phyloP scores from a whole-genome alignment of 2,329 filamentous ascomycete species.

The Sporothrix brasiliensis region DNA sequence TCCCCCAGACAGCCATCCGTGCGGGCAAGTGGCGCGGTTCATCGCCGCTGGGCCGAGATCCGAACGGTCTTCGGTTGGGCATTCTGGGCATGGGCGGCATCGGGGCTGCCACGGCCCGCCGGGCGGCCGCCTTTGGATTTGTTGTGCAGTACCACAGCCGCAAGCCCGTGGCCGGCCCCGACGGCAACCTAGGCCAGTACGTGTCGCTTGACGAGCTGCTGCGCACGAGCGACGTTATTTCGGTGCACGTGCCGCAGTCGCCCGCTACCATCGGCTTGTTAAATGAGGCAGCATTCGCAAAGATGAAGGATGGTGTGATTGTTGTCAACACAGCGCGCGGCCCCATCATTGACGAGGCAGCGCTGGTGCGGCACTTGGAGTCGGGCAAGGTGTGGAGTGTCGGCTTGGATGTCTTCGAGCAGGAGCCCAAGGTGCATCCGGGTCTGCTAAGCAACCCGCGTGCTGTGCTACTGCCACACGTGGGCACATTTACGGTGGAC shows the following conservation, averaged over 20 bases:
- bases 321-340: constrained; percentile 63
- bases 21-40: constrained; percentile 48
- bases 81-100: constrained; percentile 65
- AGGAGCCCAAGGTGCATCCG: constrained; percentile 63
- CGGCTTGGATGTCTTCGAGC: constrained; percentile 61
- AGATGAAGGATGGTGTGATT: constrained; percentile 59
- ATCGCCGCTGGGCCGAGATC: constrained; percentile 60
- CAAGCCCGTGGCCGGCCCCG: constrained; percentile 53
- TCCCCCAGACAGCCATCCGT: constrained; percentile 35
- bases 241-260: constrained; percentile 52
- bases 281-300: constrained; percentile 51
- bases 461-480: constrained; percentile 66
- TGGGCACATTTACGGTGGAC: constrained; percentile 68
- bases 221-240: constrained; percentile 50
- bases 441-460: constrained; percentile 61
- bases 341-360: constrained; percentile 59
- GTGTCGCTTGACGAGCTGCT: constrained; percentile 48
- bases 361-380: constrained; percentile 56
- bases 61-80: constrained; percentile 62
- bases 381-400: constrained; percentile 57
- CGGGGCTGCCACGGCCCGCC: constrained; percentile 41
- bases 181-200: constrained; percentile 38
- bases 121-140: constrained; percentile 57
- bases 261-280: constrained; percentile 54
- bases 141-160: constrained; percentile 62